phyloP scores from a whole-genome alignment of 192 early-diverging fungal species.

The Linnemannia hyalina region DNA sequence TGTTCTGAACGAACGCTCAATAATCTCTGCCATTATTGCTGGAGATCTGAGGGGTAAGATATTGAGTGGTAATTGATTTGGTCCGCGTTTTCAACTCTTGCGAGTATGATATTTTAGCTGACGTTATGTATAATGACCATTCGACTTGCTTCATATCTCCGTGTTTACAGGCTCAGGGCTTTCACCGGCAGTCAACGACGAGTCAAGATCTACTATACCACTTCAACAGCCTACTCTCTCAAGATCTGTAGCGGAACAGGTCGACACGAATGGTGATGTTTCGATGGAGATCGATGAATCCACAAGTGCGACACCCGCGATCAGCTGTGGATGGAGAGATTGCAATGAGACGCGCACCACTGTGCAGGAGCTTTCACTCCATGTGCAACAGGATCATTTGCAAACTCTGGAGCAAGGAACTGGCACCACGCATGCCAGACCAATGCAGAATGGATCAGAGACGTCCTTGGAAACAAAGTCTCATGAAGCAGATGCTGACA shows the following conservation, averaged over 20 bases:
- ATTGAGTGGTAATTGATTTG: neutral
- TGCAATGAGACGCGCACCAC: constrained; percentile 12
- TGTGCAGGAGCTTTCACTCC: constrained; percentile 20
- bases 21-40: constrained; percentile 28
- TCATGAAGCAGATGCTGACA: neutral
- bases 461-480: neutral
- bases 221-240: neutral
- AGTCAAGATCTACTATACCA: neutral
- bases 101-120: too few relatives aligned
- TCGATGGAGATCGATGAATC: neutral
- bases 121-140: too few relatives aligned
- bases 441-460: neutral
- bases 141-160: neutral
- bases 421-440: neutral
- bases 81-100: neutral
- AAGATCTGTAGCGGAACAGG: neutral
- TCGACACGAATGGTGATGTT: neutral
- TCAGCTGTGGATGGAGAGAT: constrained; percentile 20
- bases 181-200: neutral
- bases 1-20: constrained; percentile 19
- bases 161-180: constrained; percentile 26
- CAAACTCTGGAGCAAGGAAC: neutral
- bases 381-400: constrained; percentile 29
- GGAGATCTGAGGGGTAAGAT: constrained; percentile 28
- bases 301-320: neutral